phyloP scores from a whole-genome alignment of 2,329 filamentous ascomycete genomes.

The Pleoardoris graminearum region DNA sequence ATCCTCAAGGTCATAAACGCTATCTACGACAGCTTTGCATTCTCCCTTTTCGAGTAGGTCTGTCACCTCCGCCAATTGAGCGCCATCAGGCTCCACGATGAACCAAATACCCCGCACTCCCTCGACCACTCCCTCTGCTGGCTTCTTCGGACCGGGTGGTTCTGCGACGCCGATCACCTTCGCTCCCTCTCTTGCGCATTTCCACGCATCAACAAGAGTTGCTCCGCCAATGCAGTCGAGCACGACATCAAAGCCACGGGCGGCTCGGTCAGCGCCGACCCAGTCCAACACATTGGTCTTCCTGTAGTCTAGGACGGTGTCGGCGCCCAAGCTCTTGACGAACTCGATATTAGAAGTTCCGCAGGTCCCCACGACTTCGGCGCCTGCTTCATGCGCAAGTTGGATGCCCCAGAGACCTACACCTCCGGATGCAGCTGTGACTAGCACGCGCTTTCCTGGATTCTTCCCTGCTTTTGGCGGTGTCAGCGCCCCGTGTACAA shows the following conservation, averaged over 20 bases:
- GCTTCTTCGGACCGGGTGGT: constrained; percentile 37
- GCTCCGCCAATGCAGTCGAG: constrained; percentile 51
- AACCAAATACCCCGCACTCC: constrained; percentile 47
- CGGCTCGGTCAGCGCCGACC: constrained; percentile 29
- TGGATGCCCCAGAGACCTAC: constrained; percentile 53
- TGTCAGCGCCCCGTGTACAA: constrained; percentile 18
- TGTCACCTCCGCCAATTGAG: constrained; percentile 45
- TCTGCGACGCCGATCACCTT: constrained; percentile 48
- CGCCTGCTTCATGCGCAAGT: constrained; percentile 44
- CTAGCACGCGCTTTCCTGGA: constrained; percentile 44
- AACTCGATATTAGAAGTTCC: constrained; percentile 45
- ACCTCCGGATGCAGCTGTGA: constrained; percentile 52
- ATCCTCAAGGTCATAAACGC: constrained; percentile 47
- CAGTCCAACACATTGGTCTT: constrained; percentile 38
- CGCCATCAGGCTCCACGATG: constrained; percentile 46
- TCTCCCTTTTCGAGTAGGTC: constrained; percentile 45
- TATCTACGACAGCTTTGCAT: constrained; percentile 46
- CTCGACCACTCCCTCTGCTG: constrained; percentile 29
- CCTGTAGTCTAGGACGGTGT: constrained; percentile 49
- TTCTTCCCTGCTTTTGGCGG: constrained; percentile 7
- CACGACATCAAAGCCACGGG: constrained; percentile 48
- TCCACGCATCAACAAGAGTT: constrained; percentile 51
- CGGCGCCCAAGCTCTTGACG: constrained; percentile 48
- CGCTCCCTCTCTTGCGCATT: constrained; percentile 43
- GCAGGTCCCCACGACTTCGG: constrained; percentile 48